Evolutionary conservation across 805 yeast species (phyloP).

Genomic region (Citeromyces matritensis): DNA sequence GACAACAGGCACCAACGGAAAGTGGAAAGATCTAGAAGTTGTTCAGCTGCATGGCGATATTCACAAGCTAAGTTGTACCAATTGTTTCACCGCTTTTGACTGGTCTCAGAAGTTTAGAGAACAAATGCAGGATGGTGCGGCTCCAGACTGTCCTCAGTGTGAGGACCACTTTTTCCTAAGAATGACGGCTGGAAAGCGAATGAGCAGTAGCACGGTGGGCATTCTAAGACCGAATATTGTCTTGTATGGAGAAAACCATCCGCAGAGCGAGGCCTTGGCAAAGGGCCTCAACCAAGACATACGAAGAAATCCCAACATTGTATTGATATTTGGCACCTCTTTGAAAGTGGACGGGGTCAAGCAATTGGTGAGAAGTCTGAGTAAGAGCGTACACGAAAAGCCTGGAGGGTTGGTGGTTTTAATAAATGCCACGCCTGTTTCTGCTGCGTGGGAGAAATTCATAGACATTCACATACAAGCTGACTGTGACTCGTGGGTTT

Average conservation of each 20-base stretch:
- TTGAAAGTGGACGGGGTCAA: slow-evolving; percentile 84
- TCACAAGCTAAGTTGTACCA: slow-evolving; percentile 61
- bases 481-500: slow-evolving; percentile 78
- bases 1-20: slow-evolving; percentile 36
- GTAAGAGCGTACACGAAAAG: slow-evolving; percentile 56
- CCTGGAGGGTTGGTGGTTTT: slow-evolving; percentile 62
- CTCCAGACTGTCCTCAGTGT: slow-evolving; percentile 73
- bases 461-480: slow-evolving; percentile 69
- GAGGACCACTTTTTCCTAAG: slow-evolving; percentile 38
- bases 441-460: slow-evolving; percentile 49
- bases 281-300: slow-evolving; percentile 55
- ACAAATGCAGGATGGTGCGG: slow-evolving; percentile 38
- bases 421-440: slow-evolving; percentile 53
- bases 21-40: slow-evolving; percentile 57
- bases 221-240: slow-evolving; percentile 79
- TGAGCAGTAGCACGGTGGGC: slow-evolving; percentile 60
- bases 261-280: slow-evolving; percentile 68
- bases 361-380: slow-evolving; percentile 52
- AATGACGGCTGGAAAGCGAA: slow-evolving; percentile 54
- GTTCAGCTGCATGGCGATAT: slow-evolving; percentile 88
- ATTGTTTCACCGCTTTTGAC: slow-evolving; percentile 37
- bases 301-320: slow-evolving; percentile 52
- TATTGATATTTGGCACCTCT: slow-evolving; percentile 88
- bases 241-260: slow-evolving; percentile 89
- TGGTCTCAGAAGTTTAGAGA: slow-evolving; percentile 46